Evolutionary conservation across 2,329 filamentous ascomycete genomes (phyloP).

Genomic region (Penicillium fuscoglaucum): DNA sequence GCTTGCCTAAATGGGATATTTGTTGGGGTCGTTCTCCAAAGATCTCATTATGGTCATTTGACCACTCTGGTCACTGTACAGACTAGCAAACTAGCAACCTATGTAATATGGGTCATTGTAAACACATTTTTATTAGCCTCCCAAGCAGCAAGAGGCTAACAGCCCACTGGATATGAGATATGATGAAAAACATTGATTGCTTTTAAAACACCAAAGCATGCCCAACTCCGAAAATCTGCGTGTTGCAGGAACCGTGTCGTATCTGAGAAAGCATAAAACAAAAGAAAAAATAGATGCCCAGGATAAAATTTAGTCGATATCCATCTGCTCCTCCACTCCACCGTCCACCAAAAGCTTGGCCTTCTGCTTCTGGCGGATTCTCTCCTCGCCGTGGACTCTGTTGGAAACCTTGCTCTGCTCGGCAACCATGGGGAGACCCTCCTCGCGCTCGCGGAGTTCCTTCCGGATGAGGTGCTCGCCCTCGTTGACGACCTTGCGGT

Average conservation of each 20-base stretch:
- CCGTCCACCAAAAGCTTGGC: slow-evolving; percentile 47
- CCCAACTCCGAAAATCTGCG: slow-evolving; percentile 25
- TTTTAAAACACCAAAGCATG: slow-evolving; percentile 31
- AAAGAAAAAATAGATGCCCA: slow-evolving; percentile 17
- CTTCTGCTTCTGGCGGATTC: slow-evolving; percentile 46
- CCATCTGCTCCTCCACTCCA: slow-evolving; percentile 49
- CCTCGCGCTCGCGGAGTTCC: slow-evolving; percentile 60
- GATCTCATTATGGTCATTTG: slow-evolving; percentile 11
- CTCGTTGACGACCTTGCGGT: slow-evolving; percentile 85
- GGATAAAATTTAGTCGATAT: slow-evolving; percentile 43
- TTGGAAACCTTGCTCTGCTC: slow-evolving; percentile 38
- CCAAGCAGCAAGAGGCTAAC: slow-evolving; percentile 7
- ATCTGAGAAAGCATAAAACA: slow-evolving; percentile 26
- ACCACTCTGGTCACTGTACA: slow-evolving; percentile 10
- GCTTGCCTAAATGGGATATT: not conserved
- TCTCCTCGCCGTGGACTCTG: slow-evolving; percentile 45
- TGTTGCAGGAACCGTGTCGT: slow-evolving; percentile 28
- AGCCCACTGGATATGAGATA: slow-evolving; percentile 16
- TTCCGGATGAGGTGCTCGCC: slow-evolving; percentile 89
- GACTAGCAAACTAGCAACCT: slow-evolving; percentile 13
- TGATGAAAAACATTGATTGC: slow-evolving; percentile 25
- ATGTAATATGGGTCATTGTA: slow-evolving; percentile 13
- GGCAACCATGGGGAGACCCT: slow-evolving; percentile 40
- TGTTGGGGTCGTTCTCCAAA: slow-evolving; percentile 8
- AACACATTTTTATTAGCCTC: slow-evolving; percentile 11